Conservation (phyloP, 371 early-diverging fungal species). For the Syncephalastrum contaminatum region DNA sequence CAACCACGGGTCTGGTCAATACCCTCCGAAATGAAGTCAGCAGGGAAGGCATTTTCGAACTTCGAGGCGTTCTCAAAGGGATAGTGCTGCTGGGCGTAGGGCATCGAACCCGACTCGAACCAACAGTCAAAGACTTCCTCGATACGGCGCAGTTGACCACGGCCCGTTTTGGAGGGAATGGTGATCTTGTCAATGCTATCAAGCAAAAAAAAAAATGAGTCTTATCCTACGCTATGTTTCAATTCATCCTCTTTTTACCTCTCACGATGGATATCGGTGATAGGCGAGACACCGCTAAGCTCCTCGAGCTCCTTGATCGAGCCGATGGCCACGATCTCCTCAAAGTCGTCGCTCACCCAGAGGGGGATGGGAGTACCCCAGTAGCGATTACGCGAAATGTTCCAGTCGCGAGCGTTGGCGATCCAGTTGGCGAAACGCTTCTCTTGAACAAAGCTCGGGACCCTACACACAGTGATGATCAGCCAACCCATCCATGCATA, state of each 20-base stretch:
- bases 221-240: too few relatives aligned
- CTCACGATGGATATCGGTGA: slow-evolving; percentile 99
- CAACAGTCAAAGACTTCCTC: slow-evolving; percentile 99
- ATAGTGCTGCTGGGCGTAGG: slow-evolving; percentile 99
- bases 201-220: neutral
- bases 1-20: slow-evolving; percentile 99
- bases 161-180: slow-evolving; percentile 92
- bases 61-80: slow-evolving; percentile 95
- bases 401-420: slow-evolving; percentile 99
- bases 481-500: neutral
- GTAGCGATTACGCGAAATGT: slow-evolving; percentile 98
- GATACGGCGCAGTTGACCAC: slow-evolving; percentile 89
- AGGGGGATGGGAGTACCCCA: slow-evolving; percentile 99
- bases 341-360: slow-evolving; percentile 95
- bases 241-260: slow-evolving; percentile 24
- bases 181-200: slow-evolving; percentile 91
- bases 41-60: slow-evolving; percentile 94
- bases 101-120: slow-evolving; percentile 99
- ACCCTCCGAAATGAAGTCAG: slow-evolving; percentile 99
- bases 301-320: slow-evolving; percentile 95
- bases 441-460: slow-evolving; percentile 97
- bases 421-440: slow-evolving; percentile 99
- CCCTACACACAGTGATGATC: slow-evolving; percentile 32
- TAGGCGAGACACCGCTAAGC: slow-evolving; percentile 81
- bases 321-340: slow-evolving; percentile 95